Conservation (phyloP, 495 filamentous ascomycete species). For the Penicillium roqueforti region DNA sequence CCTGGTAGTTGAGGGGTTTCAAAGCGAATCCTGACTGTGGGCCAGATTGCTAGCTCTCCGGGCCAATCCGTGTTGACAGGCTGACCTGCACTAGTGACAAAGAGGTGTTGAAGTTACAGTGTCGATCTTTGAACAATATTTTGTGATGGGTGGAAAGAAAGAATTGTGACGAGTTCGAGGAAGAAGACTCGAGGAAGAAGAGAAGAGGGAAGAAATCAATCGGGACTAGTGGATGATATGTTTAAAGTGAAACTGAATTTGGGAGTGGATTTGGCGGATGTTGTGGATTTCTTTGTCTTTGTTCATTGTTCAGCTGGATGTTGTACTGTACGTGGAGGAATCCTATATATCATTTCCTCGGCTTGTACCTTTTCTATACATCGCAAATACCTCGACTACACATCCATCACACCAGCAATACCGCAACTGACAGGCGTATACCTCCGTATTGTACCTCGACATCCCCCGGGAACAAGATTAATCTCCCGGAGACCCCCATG, state of each 20-base stretch:
- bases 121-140: constrained; percentile 11
- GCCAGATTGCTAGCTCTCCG: constrained; percentile 24
- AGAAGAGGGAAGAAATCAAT: neutral
- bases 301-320: neutral
- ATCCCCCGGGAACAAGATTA: constrained; percentile 10
- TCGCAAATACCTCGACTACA: neutral
- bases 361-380: neutral
- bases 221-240: neutral
- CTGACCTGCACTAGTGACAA: neutral
- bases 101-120: constrained; percentile 10
- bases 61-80: constrained; percentile 1
- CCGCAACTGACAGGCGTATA: neutral
- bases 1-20: constrained; percentile 5
- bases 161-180: neutral
- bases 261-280: neutral
- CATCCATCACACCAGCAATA: neutral
- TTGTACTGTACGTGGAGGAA: no score
- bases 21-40: constrained; percentile 11
- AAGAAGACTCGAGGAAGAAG: neutral
- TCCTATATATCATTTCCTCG: neutral
- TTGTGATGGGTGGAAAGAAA: neutral
- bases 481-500: constrained; percentile 16
- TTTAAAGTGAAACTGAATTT: neutral
- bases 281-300: neutral
- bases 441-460: neutral